Base-by-base conservation (phyloP, 768 basidiomycete genomes). In the Mrakia gelida region DNA sequence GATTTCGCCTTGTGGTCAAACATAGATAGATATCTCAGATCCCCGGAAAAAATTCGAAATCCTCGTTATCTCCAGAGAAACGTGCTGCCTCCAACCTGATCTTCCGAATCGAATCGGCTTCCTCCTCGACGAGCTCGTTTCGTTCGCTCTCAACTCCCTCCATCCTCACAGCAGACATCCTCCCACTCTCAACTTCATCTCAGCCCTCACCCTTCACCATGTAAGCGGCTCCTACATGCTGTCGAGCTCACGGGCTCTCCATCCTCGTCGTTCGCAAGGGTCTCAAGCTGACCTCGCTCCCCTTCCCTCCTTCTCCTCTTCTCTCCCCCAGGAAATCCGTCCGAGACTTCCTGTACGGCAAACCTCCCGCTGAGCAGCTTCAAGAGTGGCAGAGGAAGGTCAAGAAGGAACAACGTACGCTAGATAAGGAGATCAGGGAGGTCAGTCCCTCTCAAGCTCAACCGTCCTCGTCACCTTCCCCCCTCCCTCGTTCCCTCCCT, bases 381-480 rank as follows among this genome's bases (percentile, higher is more conserved):
- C 89, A 92, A 72, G 88, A 89, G 85, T 99, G 97, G 97, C 95
- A 98, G 84, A 81, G 87, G 28, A 94, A 92, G 85, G 86, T 99
- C 75, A 91, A 93, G 74, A 85, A 88, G 76, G 93, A 98, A 84
- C 88, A 90, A 82, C 89, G 97, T 34, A 87, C 88, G 79, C 85
- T 99, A 77, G 97, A 99, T 80, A 88, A 94, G 85, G 97, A 98
- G 87, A 95, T 95, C 87, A 91, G 91, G 87, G 92, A 96, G 91
- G 95, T 96, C 86, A 85, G n/a, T 52, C 89, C 76, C 81, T 68
- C 34, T 15, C 6, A 21, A 16, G 32, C 65, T 28, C 7, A 11
- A 65, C 13, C 34, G 18, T 16, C 16, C 68, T 67, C 41, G 21
- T 52, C 34, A 11, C 56, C 32, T 18, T 26, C 13, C 52, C 38